Conservation (phyloP, 2,329 filamentous ascomycete genomes). For the Nemania diffusa region DNA sequence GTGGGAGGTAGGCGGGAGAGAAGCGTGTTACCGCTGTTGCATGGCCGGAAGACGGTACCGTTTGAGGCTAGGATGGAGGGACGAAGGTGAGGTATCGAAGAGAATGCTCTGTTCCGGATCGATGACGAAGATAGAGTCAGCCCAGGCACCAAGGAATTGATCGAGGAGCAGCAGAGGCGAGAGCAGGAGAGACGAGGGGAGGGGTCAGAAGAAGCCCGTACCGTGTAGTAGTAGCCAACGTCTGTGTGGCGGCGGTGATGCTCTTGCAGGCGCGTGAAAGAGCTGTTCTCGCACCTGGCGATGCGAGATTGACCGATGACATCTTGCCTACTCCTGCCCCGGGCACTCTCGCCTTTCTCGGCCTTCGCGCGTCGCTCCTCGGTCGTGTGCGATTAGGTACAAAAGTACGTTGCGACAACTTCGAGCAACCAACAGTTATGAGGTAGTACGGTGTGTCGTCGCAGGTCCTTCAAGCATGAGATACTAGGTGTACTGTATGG, state of each 20-base stretch:
- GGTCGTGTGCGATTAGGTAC: neutral
- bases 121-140: neutral
- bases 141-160: neutral
- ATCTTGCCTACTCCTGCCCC: constrained; percentile 19
- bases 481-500: too few relatives aligned
- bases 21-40: constrained; percentile 45
- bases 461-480: neutral
- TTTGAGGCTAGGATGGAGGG: constrained; percentile 55
- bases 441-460: neutral
- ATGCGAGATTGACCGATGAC: constrained; percentile 26
- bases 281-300: constrained; percentile 27
- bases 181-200: neutral
- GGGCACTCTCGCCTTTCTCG: neutral
- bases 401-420: neutral
- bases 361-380: neutral
- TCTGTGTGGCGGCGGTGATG: constrained; percentile 20
- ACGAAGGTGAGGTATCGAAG: constrained; percentile 62
- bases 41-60: constrained; percentile 44
- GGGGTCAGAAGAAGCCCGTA: constrained; percentile 6
- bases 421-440: neutral
- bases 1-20: constrained; percentile 39
- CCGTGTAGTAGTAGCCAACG: constrained; percentile 25
- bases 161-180: neutral
- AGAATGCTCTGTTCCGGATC: constrained; percentile 54
- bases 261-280: constrained; percentile 28